These are phyloP conservation scores for Penicillium cosmopolitanum DNA, from an alignment of 495 filamentous ascomycete genomes.

Conservation along the genomic window DNA sequence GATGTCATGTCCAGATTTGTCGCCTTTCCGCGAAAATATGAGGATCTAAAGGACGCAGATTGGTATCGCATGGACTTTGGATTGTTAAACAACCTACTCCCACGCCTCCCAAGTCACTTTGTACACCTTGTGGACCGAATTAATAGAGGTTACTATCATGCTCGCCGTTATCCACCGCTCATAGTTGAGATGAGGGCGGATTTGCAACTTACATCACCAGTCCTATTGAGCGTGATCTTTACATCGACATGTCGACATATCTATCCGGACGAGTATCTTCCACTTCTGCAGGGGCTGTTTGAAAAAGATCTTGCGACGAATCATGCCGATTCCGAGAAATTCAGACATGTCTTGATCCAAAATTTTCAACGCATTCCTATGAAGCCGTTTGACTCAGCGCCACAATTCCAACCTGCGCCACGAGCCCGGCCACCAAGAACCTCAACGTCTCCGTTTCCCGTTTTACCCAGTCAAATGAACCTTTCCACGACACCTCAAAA, in stretches of 20 bases:
- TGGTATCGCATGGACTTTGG: slow-evolving; percentile 11
- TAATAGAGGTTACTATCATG: slow-evolving; percentile 30
- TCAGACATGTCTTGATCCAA: slow-evolving; percentile 2
- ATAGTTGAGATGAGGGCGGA: slow-evolving; percentile 58
- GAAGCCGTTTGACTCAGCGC: background rate
- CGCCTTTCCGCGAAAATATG: slow-evolving; percentile 1
- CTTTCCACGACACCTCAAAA: background rate
- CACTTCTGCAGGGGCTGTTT: background rate
- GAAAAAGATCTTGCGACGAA: background rate
- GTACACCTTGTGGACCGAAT: slow-evolving; percentile 33
- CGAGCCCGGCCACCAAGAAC: background rate
- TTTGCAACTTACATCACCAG: slow-evolving; percentile 57
- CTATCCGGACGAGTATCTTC: slow-evolving; percentile 12
- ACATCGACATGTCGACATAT: slow-evolving; percentile 49
- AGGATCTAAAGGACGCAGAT: background rate
- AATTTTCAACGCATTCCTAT: slow-evolving; percentile 18
- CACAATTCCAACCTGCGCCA: background rate
- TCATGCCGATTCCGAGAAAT: too few species aligned
- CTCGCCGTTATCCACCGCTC: slow-evolving; percentile 57
- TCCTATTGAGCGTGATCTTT: slow-evolving; percentile 63
- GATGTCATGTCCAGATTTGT: slow-evolving; percentile 7
- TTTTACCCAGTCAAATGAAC: background rate
- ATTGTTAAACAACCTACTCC: slow-evolving; percentile 1
- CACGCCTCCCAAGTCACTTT: slow-evolving; percentile 37
- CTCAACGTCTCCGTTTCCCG: background rate